Conservation (phyloP, 2,329 filamentous ascomycete genomes). For the Penicillium sp. region DNA sequence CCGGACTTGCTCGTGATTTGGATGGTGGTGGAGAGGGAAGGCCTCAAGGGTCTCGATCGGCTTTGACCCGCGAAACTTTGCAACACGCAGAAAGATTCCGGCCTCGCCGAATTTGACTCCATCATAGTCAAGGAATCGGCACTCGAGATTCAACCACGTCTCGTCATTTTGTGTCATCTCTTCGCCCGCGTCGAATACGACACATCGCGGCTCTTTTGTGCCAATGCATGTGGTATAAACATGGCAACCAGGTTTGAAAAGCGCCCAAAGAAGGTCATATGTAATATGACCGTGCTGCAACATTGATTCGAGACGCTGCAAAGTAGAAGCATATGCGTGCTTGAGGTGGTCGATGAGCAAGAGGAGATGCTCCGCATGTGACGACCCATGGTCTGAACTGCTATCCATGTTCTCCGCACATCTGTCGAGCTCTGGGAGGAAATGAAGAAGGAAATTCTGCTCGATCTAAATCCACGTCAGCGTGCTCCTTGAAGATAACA, state of each 20-base stretch:
- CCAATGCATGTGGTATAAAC: constrained; percentile 30
- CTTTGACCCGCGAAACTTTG: constrained; percentile 30
- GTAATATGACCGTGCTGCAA: constrained; percentile 33
- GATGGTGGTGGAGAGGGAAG: constrained; percentile 35
- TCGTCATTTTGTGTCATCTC: constrained; percentile 20
- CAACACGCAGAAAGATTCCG: constrained; percentile 25
- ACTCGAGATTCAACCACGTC: constrained; percentile 29
- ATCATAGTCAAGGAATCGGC: constrained; percentile 33
- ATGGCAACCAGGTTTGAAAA: constrained; percentile 38
- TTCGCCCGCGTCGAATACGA: constrained; percentile 23
- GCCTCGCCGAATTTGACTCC: constrained; percentile 27
- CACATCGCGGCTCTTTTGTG: constrained; percentile 24
- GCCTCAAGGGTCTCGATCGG: constrained; percentile 32
- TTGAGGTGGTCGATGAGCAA: constrained; percentile 32
- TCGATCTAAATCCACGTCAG: constrained; percentile 21
- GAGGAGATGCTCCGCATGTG: constrained; percentile 16
- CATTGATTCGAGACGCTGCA: constrained; percentile 28
- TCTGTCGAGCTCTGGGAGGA: constrained; percentile 22
- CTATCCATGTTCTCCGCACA: constrained; percentile 13
- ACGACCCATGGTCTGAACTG: constrained; percentile 1
- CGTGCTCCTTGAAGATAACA: constrained; percentile 10
- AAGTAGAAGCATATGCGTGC: constrained; percentile 24
- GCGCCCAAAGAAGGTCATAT: constrained; percentile 38
- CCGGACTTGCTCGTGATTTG: constrained; percentile 18
- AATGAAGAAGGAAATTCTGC: constrained; percentile 27